These are phyloP conservation scores for Lentithecium fluviatile DNA, from an alignment of 495 filamentous ascomycete genomes.

Conservation along the genomic window DNA sequence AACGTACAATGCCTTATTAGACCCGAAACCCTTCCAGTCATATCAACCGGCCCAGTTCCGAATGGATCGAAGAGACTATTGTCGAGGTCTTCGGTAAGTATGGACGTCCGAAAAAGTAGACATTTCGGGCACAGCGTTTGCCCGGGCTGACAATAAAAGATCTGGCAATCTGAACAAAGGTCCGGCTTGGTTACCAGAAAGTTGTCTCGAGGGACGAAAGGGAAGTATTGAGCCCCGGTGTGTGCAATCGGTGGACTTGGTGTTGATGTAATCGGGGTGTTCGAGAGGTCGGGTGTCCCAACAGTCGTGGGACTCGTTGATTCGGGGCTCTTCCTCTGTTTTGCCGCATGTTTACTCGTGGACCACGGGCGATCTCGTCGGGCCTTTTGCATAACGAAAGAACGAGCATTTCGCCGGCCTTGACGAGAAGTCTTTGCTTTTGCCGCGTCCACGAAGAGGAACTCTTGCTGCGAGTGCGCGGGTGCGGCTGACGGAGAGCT, in stretches of 20 bases:
- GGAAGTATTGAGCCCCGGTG: constrained; percentile 7
- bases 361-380: constrained; percentile 38
- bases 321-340: constrained; percentile 34
- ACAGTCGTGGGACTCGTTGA: constrained; percentile 24
- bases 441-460: constrained; percentile 38
- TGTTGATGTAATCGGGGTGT: constrained; percentile 29
- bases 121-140: constrained; percentile 30
- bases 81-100: constrained; percentile 5
- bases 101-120: constrained; percentile 11
- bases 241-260: constrained; percentile 24
- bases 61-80: constrained; percentile 33
- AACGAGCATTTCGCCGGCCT: constrained; percentile 37
- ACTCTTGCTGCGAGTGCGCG: constrained; percentile 28
- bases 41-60: constrained; percentile 19
- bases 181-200: constrained; percentile 20
- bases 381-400: constrained; percentile 40
- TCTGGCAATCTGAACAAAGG: constrained; percentile 30
- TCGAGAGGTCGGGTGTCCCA: constrained; percentile 23
- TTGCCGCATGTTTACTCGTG: constrained; percentile 37
- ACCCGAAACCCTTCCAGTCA: constrained; percentile 24
- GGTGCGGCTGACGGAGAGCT: constrained; percentile 9
- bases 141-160: constrained; percentile 24
- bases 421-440: constrained; percentile 37
- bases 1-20: constrained; percentile 34
- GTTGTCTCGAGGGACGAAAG: constrained; percentile 1